Percentiles rank a stretch among this genome's conserved stretches.
Evolutionary conservation across 306 rosid species (phyloP).

Genomic region (Trifolium fragiferum): DNA sequence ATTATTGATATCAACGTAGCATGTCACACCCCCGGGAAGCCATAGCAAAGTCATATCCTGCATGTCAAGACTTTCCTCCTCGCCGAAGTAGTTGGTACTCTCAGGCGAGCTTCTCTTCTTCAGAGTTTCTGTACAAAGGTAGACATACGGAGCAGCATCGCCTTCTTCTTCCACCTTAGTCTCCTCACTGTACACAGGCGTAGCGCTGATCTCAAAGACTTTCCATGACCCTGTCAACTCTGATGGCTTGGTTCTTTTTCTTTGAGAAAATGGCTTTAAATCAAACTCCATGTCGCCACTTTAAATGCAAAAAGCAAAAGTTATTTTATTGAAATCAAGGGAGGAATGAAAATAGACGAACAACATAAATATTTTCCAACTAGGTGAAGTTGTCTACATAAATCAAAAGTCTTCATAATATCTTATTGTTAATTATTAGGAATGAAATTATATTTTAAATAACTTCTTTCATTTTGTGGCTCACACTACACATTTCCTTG

Average conservation of each 20-base stretch:
- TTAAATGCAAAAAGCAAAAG: constrained; percentile 21
- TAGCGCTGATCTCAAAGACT: constrained; percentile 84
- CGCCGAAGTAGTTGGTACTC: constrained; percentile 62
- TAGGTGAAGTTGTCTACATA: not conserved
- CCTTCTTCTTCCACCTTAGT: constrained; percentile 43
- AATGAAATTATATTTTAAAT: too few relatives aligned
- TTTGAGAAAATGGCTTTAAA: constrained; percentile 71
- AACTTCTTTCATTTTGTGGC: too few relatives aligned
- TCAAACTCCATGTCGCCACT: constrained; percentile 67
- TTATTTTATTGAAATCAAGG: constrained; percentile 18
- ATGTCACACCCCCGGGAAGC: constrained; percentile 91
- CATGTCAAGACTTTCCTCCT: constrained; percentile 79
- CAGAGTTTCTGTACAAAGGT: constrained; percentile 77
- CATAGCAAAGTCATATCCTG: constrained; percentile 82
- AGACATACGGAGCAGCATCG: constrained; percentile 51
- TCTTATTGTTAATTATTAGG: not conserved
- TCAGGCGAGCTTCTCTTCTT: constrained; percentile 76
- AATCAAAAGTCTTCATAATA: not conserved
- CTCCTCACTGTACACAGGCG: constrained; percentile 72
- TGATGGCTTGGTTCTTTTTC: constrained; percentile 68
- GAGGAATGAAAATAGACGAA: not conserved
- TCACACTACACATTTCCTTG: too few relatives aligned
- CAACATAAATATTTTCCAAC: not conserved
- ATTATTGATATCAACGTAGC: constrained; percentile 72
- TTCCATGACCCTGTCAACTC: constrained; percentile 91